These are phyloP conservation scores for Teratosphaeria gauchensis DNA, from an alignment of 2,329 filamentous ascomycete species.

Conservation along the genomic window DNA sequence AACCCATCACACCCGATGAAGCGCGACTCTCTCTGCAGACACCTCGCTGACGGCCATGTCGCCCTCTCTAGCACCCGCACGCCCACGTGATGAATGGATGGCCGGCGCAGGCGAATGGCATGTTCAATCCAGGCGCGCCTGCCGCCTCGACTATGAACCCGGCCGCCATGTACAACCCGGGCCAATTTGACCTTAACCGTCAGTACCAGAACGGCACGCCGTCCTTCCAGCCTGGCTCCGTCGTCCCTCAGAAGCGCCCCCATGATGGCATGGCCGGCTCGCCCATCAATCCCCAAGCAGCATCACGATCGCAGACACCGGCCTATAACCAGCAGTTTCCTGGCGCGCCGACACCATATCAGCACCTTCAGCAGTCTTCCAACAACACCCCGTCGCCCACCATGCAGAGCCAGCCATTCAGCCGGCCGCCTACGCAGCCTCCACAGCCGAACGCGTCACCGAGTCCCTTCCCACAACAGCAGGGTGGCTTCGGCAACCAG, in stretches of 20 bases:
- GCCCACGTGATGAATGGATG: conserved; percentile 13
- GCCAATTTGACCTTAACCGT: conserved; percentile 26
- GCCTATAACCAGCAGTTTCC: conserved; percentile 42
- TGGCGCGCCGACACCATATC: conserved; percentile 61
- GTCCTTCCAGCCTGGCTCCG: conserved; percentile 71
- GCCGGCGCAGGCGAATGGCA: conserved; percentile 16
- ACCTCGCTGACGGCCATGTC: conserved; percentile 1
- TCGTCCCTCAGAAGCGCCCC: conserved; percentile 83
- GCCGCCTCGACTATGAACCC: conserved; percentile 13
- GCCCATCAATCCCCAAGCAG: conserved; percentile 62
- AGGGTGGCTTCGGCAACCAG: conserved; percentile 33
- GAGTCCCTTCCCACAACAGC: conserved; percentile 56
- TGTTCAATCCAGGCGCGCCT: conserved; percentile 12
- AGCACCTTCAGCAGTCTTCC: conserved; percentile 64
- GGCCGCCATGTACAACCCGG: conserved; percentile 39
- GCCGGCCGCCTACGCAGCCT: conserved; percentile 38
- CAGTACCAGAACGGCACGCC: conserved; percentile 53
- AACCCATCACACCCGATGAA: background rate
- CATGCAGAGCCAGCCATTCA: conserved; percentile 69
- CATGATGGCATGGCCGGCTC: conserved; percentile 81
- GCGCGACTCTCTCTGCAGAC: background rate
- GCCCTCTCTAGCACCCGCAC: conserved; percentile 1
- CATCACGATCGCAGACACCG: conserved; percentile 83
- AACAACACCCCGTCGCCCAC: conserved; percentile 90
- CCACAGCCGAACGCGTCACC: conserved; percentile 75